Percentiles rank a stretch among this genome's conserved stretches.
Evolutionary conservation across 1,139 yeast species (phyloP).

Genomic region (Pichia sp.): DNA sequence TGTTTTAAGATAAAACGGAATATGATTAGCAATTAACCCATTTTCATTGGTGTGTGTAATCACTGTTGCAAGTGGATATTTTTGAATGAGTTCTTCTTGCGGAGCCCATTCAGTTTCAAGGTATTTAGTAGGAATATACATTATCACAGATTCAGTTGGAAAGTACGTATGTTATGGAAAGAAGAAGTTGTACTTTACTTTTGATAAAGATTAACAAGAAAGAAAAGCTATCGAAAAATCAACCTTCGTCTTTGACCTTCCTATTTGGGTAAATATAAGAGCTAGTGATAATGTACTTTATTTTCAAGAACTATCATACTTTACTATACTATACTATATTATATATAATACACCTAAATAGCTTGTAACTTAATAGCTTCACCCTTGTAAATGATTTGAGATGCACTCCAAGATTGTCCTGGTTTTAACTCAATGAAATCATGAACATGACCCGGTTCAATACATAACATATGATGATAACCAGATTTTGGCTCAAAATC

Average conservation of each 20-base stretch:
- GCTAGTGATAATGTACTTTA: no score
- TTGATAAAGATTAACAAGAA: neutral
- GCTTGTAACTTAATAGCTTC: constrained; percentile 24
- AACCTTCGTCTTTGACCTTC: neutral
- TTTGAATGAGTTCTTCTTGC: constrained; percentile 38
- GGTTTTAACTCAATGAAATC: constrained; percentile 56
- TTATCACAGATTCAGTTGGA: neutral
- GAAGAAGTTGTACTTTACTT: no score
- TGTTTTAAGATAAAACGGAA: constrained; percentile 45
- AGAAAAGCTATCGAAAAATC: no score
- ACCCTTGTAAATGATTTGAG: constrained; percentile 44
- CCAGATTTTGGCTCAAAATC: constrained; percentile 87
- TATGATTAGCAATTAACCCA: constrained; percentile 47
- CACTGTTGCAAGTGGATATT: constrained; percentile 49
- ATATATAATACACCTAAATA: neutral
- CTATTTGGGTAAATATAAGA: neutral
- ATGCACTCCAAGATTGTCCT: constrained; percentile 65
- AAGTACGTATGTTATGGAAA: no score
- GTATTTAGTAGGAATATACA: constrained; percentile 28
- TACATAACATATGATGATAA: constrained; percentile 79
- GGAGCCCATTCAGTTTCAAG: constrained; percentile 32
- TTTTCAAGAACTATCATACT: neutral
- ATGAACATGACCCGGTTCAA: constrained; percentile 87
- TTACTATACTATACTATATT: neutral
- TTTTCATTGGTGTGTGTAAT: constrained; percentile 35